Conservation (phyloP, 495 filamentous ascomycete species). For the Penicillium lividum region DNA sequence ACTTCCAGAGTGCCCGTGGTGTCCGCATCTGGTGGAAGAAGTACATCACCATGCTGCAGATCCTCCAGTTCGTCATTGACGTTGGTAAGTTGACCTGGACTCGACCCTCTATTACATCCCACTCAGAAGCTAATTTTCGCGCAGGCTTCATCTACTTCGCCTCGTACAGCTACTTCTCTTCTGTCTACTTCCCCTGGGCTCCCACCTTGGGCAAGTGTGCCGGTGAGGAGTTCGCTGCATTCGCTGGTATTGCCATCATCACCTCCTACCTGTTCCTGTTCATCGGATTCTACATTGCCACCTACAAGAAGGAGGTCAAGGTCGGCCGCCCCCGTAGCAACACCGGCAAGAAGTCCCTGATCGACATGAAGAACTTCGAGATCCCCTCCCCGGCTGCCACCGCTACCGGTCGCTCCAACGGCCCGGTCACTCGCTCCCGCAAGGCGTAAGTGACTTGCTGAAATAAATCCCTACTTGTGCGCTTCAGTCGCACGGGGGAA, state of each 20-base stretch:
- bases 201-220: slow-evolving; percentile 85
- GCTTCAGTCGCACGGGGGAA: not conserved
- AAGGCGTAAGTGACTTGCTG: slow-evolving; percentile 40
- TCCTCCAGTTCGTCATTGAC: slow-evolving; percentile 60
- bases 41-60: slow-evolving; percentile 60
- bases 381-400: slow-evolving; percentile 36
- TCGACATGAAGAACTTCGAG: slow-evolving; percentile 57
- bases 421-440: slow-evolving; percentile 50
- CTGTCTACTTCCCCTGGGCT: slow-evolving; percentile 83
- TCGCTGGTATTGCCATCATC: slow-evolving; percentile 88
- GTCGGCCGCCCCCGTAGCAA: slow-evolving; percentile 52
- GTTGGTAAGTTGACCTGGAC: slow-evolving; percentile 42
- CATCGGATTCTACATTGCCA: slow-evolving; percentile 98
- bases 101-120: not conserved
- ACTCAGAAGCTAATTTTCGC: slow-evolving; percentile 3
- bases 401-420: slow-evolving; percentile 43
- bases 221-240: slow-evolving; percentile 96
- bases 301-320: slow-evolving; percentile 87
- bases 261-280: slow-evolving; percentile 95
- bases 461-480: not conserved
- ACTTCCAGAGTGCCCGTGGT: slow-evolving; percentile 61
- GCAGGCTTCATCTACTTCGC: slow-evolving; percentile 91
- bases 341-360: slow-evolving; percentile 52
- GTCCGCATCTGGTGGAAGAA: slow-evolving; percentile 64
- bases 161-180: slow-evolving; percentile 92